Conservation (phyloP, 306 rosid genomes). For the Parietaria judaica region DNA sequence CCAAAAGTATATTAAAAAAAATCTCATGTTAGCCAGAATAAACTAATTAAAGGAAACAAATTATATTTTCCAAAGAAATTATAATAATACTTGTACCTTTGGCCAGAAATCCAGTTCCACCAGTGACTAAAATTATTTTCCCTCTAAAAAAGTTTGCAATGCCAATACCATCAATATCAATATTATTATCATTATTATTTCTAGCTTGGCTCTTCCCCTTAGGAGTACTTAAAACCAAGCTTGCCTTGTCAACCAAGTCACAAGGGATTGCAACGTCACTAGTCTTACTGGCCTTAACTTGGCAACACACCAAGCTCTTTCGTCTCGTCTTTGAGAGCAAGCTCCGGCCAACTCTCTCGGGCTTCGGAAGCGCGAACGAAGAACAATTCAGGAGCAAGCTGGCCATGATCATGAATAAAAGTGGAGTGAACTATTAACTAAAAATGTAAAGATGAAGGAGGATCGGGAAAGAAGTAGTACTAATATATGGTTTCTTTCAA, state of each 20-base stretch:
- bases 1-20: background rate
- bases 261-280: constrained; percentile 26
- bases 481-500: too few species aligned
- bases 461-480: background rate
- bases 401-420: constrained; percentile 39
- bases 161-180: constrained; percentile 48
- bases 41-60: background rate
- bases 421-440: constrained; percentile 1
- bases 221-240: constrained; percentile 45
- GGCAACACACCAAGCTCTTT: constrained; percentile 37
- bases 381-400: constrained; percentile 44
- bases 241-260: constrained; percentile 55
- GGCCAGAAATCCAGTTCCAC: constrained; percentile 90
- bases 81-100: constrained; percentile 41
- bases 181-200: background rate
- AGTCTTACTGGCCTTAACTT: constrained; percentile 47
- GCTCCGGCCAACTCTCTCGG: constrained; percentile 20
- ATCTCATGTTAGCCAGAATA: background rate
- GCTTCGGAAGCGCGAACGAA: constrained; percentile 27
- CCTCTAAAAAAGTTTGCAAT: constrained; percentile 73
- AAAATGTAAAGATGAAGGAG: constrained; percentile 4
- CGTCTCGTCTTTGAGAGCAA: constrained; percentile 28
- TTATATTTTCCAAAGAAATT: too few species aligned
- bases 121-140: constrained; percentile 67
- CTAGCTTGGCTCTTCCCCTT: constrained; percentile 38